Conservation (phyloP, 352 stramenopile species). For the Globisporangium spiculum region DNA sequence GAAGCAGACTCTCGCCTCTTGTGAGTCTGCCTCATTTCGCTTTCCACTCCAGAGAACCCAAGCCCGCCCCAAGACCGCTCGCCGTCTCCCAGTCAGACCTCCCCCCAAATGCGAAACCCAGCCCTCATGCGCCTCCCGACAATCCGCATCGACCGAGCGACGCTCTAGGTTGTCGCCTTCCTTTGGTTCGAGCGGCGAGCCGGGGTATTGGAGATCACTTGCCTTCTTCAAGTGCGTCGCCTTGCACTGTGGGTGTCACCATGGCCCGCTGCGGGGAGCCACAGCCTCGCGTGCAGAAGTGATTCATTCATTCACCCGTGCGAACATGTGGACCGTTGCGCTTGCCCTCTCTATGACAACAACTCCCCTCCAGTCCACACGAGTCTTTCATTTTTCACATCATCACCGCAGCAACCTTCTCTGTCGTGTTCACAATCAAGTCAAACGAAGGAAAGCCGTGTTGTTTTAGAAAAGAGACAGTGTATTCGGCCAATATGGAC, state of each 20-base stretch:
- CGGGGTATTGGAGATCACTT: no score
- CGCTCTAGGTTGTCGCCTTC: no score
- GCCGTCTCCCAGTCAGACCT: no score
- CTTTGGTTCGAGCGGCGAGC: no score
- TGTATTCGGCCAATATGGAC: background rate
- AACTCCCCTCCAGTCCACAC: background rate
- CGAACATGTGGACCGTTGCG: background rate
- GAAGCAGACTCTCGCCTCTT: no score
- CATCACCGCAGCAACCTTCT: background rate
- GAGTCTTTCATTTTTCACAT: background rate
- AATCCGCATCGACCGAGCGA: no score
- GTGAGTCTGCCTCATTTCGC: no score
- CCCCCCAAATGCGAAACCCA: no score
- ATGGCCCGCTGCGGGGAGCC: background rate
- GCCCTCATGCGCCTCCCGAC: no score
- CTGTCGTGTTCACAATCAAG: background rate
- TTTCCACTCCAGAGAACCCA: no score
- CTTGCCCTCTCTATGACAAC: background rate
- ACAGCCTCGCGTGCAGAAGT: background rate
- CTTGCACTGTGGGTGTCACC: background rate
- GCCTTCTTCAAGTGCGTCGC: no score
- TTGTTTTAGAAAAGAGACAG: background rate
- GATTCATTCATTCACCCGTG: background rate
- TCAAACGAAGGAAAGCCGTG: background rate
- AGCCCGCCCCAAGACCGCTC: no score